Percentiles rank a stretch among this genome's conserved stretches.
phyloP scores from a whole-genome alignment of 2,329 filamentous ascomycete genomes.

The Hypomyces rosellus region DNA sequence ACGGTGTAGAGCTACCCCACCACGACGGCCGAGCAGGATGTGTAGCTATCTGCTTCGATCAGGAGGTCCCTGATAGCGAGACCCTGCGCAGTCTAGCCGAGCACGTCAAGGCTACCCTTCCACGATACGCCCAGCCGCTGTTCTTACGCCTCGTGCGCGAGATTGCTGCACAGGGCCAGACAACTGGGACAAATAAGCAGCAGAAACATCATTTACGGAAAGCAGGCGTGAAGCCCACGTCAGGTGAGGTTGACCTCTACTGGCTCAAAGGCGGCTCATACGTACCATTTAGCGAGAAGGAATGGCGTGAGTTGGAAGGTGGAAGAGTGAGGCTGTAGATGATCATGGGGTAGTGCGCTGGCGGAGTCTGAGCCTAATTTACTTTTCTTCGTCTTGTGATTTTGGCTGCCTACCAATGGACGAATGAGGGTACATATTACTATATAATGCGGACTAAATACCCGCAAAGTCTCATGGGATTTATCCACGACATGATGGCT shows the following conservation, averaged over 20 bases:
- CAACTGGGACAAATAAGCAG: slow-evolving; percentile 84
- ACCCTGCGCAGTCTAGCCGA: slow-evolving; percentile 53
- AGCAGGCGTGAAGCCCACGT: slow-evolving; percentile 63
- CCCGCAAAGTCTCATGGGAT: too few relatives aligned
- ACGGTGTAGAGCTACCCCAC: slow-evolving; percentile 70
- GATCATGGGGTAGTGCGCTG: neutral
- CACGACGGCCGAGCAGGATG: slow-evolving; percentile 84
- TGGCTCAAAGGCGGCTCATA: slow-evolving; percentile 65
- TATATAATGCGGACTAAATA: too few relatives aligned
- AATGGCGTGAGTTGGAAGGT: slow-evolving; percentile 63
- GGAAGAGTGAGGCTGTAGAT: slow-evolving; percentile 64
- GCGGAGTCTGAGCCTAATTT: neutral
- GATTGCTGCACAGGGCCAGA: slow-evolving; percentile 48
- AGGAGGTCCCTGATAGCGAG: slow-evolving; percentile 30
- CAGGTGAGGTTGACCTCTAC: slow-evolving; percentile 37
- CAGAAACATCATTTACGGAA: slow-evolving; percentile 69
- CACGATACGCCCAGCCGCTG: slow-evolving; percentile 68
- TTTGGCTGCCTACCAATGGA: neutral
- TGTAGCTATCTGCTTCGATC: slow-evolving; percentile 58
- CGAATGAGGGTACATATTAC: neutral
- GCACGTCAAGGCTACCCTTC: slow-evolving; percentile 53
- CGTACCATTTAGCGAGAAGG: slow-evolving; percentile 55
- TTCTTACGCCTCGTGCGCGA: slow-evolving; percentile 64
- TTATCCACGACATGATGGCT: too few relatives aligned
- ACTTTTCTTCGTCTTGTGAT: neutral